These are phyloP conservation scores for Aspergillaceae sp. DNA, from an alignment of 2,329 filamentous ascomycete species.

Conservation along the genomic window DNA sequence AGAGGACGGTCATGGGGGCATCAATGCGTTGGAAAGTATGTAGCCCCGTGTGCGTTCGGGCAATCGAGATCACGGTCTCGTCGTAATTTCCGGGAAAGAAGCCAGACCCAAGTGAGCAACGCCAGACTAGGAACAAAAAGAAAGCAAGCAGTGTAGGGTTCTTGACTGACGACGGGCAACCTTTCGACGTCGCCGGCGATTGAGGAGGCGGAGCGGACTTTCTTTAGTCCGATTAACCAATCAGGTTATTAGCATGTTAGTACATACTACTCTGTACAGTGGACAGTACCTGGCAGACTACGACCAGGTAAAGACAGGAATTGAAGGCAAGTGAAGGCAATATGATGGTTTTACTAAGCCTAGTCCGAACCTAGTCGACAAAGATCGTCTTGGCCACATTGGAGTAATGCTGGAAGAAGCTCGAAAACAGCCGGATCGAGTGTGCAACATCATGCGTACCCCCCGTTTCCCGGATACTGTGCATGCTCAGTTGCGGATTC, in stretches of 20 bases:
- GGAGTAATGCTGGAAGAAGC: constrained; percentile 81
- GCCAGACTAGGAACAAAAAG: too few species aligned
- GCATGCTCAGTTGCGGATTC: constrained; percentile 93
- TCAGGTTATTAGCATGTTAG: background rate
- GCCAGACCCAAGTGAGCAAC: too few species aligned
- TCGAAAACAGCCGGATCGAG: constrained; percentile 74
- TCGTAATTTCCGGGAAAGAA: too few species aligned
- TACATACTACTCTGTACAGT: background rate
- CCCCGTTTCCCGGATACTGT: constrained; percentile 88
- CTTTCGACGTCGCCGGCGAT: constrained; percentile 1
- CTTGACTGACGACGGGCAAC: background rate
- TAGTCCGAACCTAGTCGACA: constrained; percentile 54
- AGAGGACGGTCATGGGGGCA: constrained; percentile 36
- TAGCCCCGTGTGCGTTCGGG: too few species aligned
- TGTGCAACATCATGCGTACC: constrained; percentile 81
- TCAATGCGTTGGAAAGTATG: constrained; percentile 8
- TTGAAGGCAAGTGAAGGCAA: background rate
- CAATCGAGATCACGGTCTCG: too few species aligned
- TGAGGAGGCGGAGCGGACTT: constrained; percentile 8
- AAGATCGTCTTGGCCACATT: constrained; percentile 72
- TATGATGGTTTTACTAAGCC: background rate
- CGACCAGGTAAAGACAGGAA: too few species aligned
- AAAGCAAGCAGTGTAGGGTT: background rate
- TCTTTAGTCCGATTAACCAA: constrained; percentile 11
- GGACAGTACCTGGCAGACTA: too few species aligned